Evolutionary conservation across 331 rosid genomes (phyloP).

Genomic region (Spiraea crenata): DNA sequence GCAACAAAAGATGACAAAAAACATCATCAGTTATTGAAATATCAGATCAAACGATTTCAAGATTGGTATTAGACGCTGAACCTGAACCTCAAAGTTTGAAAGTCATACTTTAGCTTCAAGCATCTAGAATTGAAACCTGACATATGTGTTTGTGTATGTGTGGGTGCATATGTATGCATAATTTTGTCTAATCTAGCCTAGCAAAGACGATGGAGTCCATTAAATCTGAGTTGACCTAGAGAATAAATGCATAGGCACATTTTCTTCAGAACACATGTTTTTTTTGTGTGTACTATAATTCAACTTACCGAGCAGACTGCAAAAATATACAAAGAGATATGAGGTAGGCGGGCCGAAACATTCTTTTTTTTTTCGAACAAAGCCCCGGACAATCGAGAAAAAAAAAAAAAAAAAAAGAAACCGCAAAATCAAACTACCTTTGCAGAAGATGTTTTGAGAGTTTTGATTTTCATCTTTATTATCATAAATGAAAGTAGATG

Average conservation of each 20-base stretch:
- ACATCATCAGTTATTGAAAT: slow-evolving; percentile 13
- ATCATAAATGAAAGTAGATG: slow-evolving; percentile 2
- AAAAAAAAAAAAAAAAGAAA: too few species aligned
- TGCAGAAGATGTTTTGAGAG: not conserved
- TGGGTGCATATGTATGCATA: not conserved
- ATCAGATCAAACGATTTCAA: slow-evolving; percentile 8
- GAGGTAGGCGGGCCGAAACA: slow-evolving; percentile 70
- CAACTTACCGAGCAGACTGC: slow-evolving; percentile 77
- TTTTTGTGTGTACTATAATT: slow-evolving; percentile 8
- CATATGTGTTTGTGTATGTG: not conserved
- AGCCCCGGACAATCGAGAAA: slow-evolving; percentile 62
- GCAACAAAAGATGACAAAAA: slow-evolving; percentile 24
- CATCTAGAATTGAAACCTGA: not conserved
- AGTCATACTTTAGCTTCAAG: not conserved
- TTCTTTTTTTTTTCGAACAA: slow-evolving; percentile 79
- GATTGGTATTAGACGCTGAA: not conserved
- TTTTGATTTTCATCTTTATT: slow-evolving; percentile 6
- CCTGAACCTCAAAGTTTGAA: not conserved
- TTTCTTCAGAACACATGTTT: not conserved
- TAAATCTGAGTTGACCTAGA: slow-evolving; percentile 1
- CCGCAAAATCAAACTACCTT: not conserved
- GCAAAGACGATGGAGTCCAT: not conserved
- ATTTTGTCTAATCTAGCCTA: not conserved
- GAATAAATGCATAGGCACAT: not conserved
- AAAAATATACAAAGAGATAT: slow-evolving; percentile 79